These are phyloP conservation scores for Hanseniaspora pseudoguilliermondii DNA, from an alignment of 805 yeast genomes.

Conservation along the genomic window DNA sequence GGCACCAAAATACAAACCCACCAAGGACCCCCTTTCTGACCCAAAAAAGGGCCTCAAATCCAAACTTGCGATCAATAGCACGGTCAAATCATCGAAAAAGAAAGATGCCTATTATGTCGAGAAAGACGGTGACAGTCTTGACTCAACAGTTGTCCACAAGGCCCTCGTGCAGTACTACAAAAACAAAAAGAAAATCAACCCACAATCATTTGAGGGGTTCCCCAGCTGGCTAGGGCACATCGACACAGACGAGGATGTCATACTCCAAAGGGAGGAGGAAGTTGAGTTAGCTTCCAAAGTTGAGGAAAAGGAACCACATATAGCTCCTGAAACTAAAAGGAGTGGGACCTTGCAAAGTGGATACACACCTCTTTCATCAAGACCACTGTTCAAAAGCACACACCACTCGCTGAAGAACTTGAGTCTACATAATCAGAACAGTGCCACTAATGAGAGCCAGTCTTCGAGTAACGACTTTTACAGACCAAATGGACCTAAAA, in stretches of 20 bases:
- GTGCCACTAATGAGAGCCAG: too few relatives aligned
- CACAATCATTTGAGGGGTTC: conserved; percentile 26
- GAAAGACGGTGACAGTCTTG: conserved; percentile 32
- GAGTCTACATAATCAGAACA: background rate
- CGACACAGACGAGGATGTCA: conserved; percentile 21
- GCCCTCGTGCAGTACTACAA: conserved; percentile 33
- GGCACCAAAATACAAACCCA: conserved; percentile 1
- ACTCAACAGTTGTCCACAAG: conserved; percentile 35
- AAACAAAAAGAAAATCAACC: conserved; percentile 14
- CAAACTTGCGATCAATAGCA: background rate
- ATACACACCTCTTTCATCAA: conserved; percentile 2
- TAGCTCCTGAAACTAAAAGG: background rate
- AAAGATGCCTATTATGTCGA: conserved; percentile 20
- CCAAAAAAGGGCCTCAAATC: background rate
- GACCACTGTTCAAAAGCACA: background rate
- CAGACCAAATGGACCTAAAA: background rate
- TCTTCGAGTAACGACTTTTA: too few relatives aligned
- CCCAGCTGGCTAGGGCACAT: conserved; percentile 29
- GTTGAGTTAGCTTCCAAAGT: background rate
- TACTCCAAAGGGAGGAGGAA: conserved; percentile 22
- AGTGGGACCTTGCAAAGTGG: background rate
- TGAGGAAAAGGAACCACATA: too few relatives aligned
- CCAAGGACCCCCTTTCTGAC: background rate
- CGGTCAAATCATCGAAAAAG: background rate
- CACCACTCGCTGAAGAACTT: background rate